phyloP scores from a whole-genome alignment of 73 alveolate genomes.

The Paraurostyla sp. region DNA sequence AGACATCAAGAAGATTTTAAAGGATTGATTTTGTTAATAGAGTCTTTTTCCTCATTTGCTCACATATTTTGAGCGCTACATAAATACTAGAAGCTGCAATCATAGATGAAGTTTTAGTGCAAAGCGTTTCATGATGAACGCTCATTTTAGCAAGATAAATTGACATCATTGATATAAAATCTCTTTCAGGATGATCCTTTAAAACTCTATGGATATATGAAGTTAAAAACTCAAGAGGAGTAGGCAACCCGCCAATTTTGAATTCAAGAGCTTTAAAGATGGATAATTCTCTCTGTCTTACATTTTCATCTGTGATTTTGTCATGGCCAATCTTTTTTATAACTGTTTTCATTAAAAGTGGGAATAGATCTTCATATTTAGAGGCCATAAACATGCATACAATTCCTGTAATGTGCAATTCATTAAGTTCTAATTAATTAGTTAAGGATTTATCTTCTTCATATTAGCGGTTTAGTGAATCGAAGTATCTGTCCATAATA shows the following conservation, averaged over 20 bases:
- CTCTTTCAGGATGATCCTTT: neutral
- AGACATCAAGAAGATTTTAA: neutral
- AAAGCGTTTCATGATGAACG: constrained; percentile 1
- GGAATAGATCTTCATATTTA: constrained; percentile 89
- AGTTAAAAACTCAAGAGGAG: constrained; percentile 32
- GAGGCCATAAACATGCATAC: constrained; percentile 93
- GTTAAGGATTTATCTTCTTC: neutral
- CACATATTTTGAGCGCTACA: constrained; percentile 21
- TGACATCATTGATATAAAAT: neutral
- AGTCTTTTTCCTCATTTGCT: neutral
- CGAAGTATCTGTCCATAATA: constrained; percentile 79
- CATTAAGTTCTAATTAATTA: constrained; percentile 42
- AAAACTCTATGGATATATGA: neutral
- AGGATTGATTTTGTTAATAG: neutral
- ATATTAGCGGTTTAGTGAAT: neutral
- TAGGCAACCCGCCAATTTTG: constrained; percentile 77
- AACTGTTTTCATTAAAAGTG: constrained; percentile 82
- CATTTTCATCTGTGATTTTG: constrained; percentile 76
- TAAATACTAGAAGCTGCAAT: neutral
- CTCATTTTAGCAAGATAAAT: neutral
- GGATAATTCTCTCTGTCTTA: constrained; percentile 80
- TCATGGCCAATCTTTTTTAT: constrained; percentile 88
- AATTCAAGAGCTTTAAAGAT: constrained; percentile 78
- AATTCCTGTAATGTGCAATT: constrained; percentile 91
- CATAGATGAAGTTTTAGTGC: neutral